Base-by-base conservation (phyloP, 257 asterid species). In the Cordia subcordata region DNA sequence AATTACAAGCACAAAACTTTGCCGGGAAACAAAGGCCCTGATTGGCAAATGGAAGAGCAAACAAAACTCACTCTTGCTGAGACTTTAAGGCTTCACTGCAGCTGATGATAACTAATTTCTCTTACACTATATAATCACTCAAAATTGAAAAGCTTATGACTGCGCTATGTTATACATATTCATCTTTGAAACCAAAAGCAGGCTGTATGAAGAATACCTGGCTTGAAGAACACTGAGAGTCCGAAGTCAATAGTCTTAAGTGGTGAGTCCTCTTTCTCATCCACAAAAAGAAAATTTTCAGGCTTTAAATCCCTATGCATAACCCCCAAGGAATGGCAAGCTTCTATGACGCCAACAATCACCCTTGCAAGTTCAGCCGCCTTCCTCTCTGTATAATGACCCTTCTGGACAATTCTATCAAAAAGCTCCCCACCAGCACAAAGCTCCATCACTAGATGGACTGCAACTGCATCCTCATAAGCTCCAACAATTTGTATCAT, bases 221-320 rank as follows among this genome's bases (percentile, higher is more conserved):
- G 97, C 85, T 82, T 86, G 49, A 89, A 89, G 77, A 86, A 89
- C 58, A 79, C 62, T 0, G 97, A 89, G 63, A 86, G 66, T 35
- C 97, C 97, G 57, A 84, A 89, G 64, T 89, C 96, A 13, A 89
- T 86, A 8, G 95, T 69, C 79, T 80, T 84, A 50, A 89, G 69
- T 0, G 83, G 74, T 0, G 96, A 73, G 49, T 86, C 89, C 80
- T 89, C 96, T 53, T 73, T 78, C 65, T 68, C 78, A 20, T 76
- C 60, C 5, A 80, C 79, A 61, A 86, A 84, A 12, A 89, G 81
- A 47, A 89, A 89, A 61, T 89, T 89, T 78, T 86, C 96, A 0
- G 95, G 95, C 77, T 89, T 89, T 58, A 86, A 80, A 58, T 89
- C 96, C 51, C 96, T 57, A 60, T 89, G 95, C 91, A 89, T 80